These are phyloP conservation scores for Talaromyces liani DNA, from an alignment of 495 filamentous ascomycete genomes.

Conservation along the genomic window DNA sequence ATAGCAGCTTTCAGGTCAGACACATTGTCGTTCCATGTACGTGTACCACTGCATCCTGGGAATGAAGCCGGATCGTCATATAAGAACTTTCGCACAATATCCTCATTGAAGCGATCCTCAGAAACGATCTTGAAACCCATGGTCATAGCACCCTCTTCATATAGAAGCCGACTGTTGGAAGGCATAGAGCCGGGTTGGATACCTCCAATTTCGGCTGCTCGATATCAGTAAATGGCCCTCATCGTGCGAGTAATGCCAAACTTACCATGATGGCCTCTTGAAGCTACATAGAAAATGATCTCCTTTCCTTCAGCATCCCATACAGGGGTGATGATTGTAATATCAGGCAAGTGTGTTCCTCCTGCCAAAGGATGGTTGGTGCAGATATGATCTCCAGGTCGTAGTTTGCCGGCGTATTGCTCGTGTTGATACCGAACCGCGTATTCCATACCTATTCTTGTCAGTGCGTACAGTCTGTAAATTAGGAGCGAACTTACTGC, in stretches of 20 bases:
- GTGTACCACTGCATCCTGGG: constrained; percentile 79
- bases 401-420: constrained; percentile 83
- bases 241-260: background rate
- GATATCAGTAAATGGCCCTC: constrained; percentile 28
- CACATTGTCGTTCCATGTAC: constrained; percentile 87
- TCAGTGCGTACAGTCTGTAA: background rate
- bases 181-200: constrained; percentile 97
- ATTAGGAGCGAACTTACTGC: constrained; percentile 37
- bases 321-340: constrained; percentile 84
- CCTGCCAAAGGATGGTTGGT: constrained; percentile 95
- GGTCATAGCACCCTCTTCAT: constrained; percentile 89
- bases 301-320: constrained; percentile 67
- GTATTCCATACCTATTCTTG: constrained; percentile 69
- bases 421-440: constrained; percentile 88
- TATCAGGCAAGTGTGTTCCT: constrained; percentile 82
- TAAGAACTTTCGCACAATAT: constrained; percentile 75
- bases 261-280: constrained; percentile 70
- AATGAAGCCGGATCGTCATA: constrained; percentile 77
- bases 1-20: constrained; percentile 95
- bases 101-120: constrained; percentile 82
- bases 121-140: constrained; percentile 91
- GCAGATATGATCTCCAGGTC: constrained; percentile 88
- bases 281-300: constrained; percentile 96
- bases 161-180: constrained; percentile 85
- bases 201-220: constrained; percentile 97